Percentiles rank a stretch among this genome's conserved stretches.
Conservation (phyloP, 225 moss, liverwort and hornwort species). For the Anthoceros angustus region DNA sequence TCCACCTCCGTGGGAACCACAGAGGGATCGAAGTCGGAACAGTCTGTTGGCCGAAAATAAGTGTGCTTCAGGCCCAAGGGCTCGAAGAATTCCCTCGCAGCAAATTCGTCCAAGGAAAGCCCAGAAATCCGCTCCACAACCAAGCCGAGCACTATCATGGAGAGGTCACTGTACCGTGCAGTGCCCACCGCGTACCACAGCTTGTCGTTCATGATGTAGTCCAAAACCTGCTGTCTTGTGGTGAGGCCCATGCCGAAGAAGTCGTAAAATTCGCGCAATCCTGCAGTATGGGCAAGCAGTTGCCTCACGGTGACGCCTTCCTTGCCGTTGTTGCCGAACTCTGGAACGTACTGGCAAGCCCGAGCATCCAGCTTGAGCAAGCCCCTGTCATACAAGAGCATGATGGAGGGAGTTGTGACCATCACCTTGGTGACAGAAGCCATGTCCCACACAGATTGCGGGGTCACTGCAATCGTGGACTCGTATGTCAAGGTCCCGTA, state of each 20-base stretch:
- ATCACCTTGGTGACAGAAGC: slow-evolving; percentile 63
- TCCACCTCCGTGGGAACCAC: slow-evolving; percentile 73
- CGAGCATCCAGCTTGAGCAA: slow-evolving; percentile 44
- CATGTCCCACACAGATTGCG: slow-evolving; percentile 59
- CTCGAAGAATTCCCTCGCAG: slow-evolving; percentile 33
- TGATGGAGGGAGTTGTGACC: slow-evolving; percentile 60
- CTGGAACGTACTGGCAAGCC: slow-evolving; percentile 52
- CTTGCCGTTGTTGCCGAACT: slow-evolving; percentile 61
- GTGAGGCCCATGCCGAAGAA: slow-evolving; percentile 60
- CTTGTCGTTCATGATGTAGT: slow-evolving; percentile 51
- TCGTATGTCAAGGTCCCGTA: slow-evolving; percentile 67
- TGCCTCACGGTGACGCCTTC: slow-evolving; percentile 45
- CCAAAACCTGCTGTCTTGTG: slow-evolving; percentile 38
- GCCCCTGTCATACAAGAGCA: slow-evolving; percentile 59
- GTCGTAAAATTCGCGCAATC: slow-evolving; percentile 56
- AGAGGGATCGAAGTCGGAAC: slow-evolving; percentile 46
- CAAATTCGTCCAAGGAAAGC: slow-evolving; percentile 38
- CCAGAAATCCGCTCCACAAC: slow-evolving; percentile 53
- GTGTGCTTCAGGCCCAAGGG: slow-evolving; percentile 59
- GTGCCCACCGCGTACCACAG: slow-evolving; percentile 43
- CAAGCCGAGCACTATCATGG: slow-evolving; percentile 58
- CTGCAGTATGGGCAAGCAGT: slow-evolving; percentile 53
- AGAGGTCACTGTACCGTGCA: slow-evolving; percentile 55
- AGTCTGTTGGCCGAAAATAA: slow-evolving; percentile 37
- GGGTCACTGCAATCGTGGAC: slow-evolving; percentile 40